Evolutionary conservation across 148 eudicot genomes (phyloP), one percentile per base, ranked within the genome.

Genomic region (Rhododendron williamsianum): DNA sequence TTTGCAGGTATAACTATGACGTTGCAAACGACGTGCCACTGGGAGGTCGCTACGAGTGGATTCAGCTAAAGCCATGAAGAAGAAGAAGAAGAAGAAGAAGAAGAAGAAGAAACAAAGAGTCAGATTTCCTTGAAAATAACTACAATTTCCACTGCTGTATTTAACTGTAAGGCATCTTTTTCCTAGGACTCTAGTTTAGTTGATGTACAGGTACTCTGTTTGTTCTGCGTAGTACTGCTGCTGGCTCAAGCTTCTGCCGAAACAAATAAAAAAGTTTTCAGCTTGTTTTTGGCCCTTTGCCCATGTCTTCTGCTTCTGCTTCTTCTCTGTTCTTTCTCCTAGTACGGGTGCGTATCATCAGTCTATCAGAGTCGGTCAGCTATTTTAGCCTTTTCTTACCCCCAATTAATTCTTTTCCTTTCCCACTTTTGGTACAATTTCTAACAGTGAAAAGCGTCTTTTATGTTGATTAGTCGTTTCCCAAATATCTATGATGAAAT

Each of bases 21-120:
- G 54, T 93, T 25, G 91, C 67, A 71, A 95, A 91, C 88, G 98
- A 94, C 56, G 90, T 91, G 46, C 94, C 98, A 0, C 72, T 96
- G 81, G 89, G 93, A 88, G 99, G 99, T 27, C 97, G 96, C n/a
- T 95, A 91, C 86, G 93, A 95, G 81, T 96, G 99, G 99, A 88
- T 89, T 84, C 92, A 58, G 74, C 83, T 92, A 74, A 92, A 92
- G 85, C 94, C 92, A 80, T 93, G 92, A 95, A 81, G 33, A 76
- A 81, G 82, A 49, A 3, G 3, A 69, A 27, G 56, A 67, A 10
- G 33, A 72, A 11, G 78, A 46, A 85, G 78, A 15, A 81, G 84
- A 25, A 4, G 6, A 71, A 27, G 58, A 56, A 21, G 23, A 54
- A 12, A 51, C n/a, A 18, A 49, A 16, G n/a, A 67, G 49, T 18